Percentiles rank a stretch among this genome's conserved stretches.
These are phyloP conservation scores for Alternaria brassicicola DNA, from an alignment of 2,329 filamentous ascomycete genomes.

Conservation along the genomic window DNA sequence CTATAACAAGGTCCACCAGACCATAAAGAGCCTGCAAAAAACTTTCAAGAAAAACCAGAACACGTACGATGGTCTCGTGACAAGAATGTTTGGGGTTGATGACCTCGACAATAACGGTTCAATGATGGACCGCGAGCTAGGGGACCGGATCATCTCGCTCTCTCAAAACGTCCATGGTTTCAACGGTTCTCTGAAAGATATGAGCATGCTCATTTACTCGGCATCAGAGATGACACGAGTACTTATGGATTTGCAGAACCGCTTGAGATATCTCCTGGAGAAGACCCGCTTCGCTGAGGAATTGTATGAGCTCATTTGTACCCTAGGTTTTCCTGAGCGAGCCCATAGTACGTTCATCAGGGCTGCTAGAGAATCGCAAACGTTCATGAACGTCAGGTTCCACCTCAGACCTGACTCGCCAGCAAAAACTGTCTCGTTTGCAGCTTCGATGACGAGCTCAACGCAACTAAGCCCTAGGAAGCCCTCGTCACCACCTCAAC, in stretches of 20 bases:
- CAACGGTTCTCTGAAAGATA: neutral
- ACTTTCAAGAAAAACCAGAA: neutral
- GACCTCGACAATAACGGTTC: neutral
- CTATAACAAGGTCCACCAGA: neutral
- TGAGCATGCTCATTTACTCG: neutral
- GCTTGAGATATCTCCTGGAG: constrained; percentile 10
- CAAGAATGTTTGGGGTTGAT: constrained; percentile 7
- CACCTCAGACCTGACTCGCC: neutral
- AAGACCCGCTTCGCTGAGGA: constrained; percentile 7
- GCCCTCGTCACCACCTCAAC: neutral
- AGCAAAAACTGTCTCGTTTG: neutral
- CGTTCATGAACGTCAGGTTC: neutral
- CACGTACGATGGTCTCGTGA: constrained; percentile 2
- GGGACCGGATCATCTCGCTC: neutral
- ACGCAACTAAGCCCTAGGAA: neutral
- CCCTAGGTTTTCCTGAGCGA: constrained; percentile 14
- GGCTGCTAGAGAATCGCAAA: neutral
- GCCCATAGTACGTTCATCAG: constrained; percentile 12
- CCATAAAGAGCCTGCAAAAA: neutral
- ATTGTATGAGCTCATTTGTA: constrained; percentile 13
- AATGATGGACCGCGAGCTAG: constrained; percentile 6
- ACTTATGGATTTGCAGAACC: neutral
- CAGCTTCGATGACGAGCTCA: rapidly evolving
- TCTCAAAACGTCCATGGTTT: neutral
- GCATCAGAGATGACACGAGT: neutral